A percentile compares a stretch with the other conserved stretches of the same genome.
These are phyloP conservation scores for Aspergillus egyptiacus DNA, from an alignment of 495 filamentous ascomycete species.

Conservation along the genomic window DNA sequence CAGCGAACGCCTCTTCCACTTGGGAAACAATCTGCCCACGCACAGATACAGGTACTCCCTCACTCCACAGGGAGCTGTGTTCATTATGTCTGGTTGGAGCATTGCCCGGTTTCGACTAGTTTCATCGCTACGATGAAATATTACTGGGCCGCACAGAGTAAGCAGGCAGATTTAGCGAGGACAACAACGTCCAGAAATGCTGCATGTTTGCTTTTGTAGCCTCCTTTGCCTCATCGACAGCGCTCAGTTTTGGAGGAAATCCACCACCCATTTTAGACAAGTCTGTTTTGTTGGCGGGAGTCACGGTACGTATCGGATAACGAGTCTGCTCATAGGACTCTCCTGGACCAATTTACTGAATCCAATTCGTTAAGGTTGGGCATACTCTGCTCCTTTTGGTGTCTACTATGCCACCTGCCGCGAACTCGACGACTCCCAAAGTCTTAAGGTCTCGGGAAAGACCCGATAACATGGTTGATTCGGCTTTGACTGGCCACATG, in stretches of 20 bases:
- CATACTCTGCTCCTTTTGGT: not conserved
- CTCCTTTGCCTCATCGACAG: not conserved
- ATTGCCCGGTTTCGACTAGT: too few relatives aligned
- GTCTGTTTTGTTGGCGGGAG: not conserved
- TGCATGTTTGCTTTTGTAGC: conserved; percentile 2
- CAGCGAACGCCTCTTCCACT: not conserved
- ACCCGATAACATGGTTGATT: not conserved
- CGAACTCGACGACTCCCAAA: not conserved
- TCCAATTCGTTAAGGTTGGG: not conserved
- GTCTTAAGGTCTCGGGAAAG: not conserved
- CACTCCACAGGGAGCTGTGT: too few relatives aligned
- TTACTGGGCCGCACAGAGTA: too few relatives aligned
- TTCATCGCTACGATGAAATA: too few relatives aligned
- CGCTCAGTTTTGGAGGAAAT: not conserved
- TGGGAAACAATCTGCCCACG: not conserved
- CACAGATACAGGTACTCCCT: too few relatives aligned
- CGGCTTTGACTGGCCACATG: not conserved
- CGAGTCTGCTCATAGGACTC: not conserved
- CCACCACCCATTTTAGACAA: not conserved
- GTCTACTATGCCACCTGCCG: not conserved
- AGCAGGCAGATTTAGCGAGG: too few relatives aligned
- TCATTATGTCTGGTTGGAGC: too few relatives aligned
- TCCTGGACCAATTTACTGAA: too few relatives aligned
- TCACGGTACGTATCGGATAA: not conserved
- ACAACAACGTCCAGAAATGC: not conserved